phyloP scores from a whole-genome alignment of 2,329 filamentous ascomycete genomes.

The Cladosporium sp. region DNA sequence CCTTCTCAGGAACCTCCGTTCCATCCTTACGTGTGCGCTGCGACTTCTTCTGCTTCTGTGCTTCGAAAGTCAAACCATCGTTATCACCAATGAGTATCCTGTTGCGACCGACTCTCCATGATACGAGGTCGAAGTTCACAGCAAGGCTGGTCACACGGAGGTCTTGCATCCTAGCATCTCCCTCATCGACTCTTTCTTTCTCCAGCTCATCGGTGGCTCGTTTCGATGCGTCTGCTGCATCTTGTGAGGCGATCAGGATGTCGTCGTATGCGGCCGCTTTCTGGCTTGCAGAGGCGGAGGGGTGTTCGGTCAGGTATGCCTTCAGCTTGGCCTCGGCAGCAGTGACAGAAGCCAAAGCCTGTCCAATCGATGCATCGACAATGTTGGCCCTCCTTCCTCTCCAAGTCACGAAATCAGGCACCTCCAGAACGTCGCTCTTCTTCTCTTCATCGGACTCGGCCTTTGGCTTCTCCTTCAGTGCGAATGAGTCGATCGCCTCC shows the following conservation, averaged over 20 bases:
- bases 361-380: constrained; percentile 88
- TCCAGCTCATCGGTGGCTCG: constrained; percentile 87
- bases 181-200: constrained; percentile 77
- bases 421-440: constrained; percentile 39
- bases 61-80: constrained; percentile 67
- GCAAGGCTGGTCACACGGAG: constrained; percentile 89
- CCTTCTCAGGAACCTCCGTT: constrained; percentile 50
- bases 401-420: constrained; percentile 80
- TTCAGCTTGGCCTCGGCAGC: constrained; percentile 55
- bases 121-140: constrained; percentile 90
- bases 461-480: constrained; percentile 58
- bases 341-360: constrained; percentile 72
- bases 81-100: constrained; percentile 79
- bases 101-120: constrained; percentile 93
- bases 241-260: constrained; percentile 85
- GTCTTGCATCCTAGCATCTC: constrained; percentile 85
- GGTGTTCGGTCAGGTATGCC: constrained; percentile 46
- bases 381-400: constrained; percentile 81
- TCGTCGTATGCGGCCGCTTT: constrained; percentile 87
- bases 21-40: constrained; percentile 51
- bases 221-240: constrained; percentile 91
- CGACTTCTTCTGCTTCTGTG: constrained; percentile 57
- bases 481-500: constrained; percentile 67
- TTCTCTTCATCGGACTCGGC: constrained; percentile 31
- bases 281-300: constrained; percentile 54